These are phyloP conservation scores for Nakazawaea sp. DNA, from an alignment of 805 yeast genomes.

Conservation along the genomic window DNA sequence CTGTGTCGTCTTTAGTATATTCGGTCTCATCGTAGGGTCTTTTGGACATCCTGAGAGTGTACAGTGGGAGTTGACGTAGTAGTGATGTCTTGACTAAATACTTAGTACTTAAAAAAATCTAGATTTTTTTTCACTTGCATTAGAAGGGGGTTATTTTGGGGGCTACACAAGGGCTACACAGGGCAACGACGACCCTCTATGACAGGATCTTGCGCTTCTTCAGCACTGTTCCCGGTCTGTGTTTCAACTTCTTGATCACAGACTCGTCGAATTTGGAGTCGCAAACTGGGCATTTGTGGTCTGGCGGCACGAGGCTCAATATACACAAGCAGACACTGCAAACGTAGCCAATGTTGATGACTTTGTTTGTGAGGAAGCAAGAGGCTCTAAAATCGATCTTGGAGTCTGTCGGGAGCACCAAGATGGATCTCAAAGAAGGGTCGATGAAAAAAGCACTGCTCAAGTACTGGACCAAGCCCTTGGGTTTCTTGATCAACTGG, in stretches of 20 bases:
- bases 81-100: too few species aligned
- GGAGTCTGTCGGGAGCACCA: constrained; percentile 76
- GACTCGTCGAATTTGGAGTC: constrained; percentile 66
- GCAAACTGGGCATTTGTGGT: constrained; percentile 79
- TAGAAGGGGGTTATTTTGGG: too few species aligned
- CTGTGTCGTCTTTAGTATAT: neutral
- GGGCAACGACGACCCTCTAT: too few species aligned
- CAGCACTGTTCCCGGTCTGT: constrained; percentile 38
- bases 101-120: too few species aligned
- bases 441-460: constrained; percentile 80
- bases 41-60: neutral
- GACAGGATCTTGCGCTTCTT: constrained; percentile 3
- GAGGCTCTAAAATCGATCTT: constrained; percentile 92
- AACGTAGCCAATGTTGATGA: constrained; percentile 89
- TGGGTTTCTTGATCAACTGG: constrained; percentile 56
- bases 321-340: constrained; percentile 92
- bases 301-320: constrained; percentile 61
- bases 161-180: neutral
- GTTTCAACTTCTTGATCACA: constrained; percentile 49
- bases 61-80: too few species aligned
- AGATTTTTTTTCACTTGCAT: too few species aligned
- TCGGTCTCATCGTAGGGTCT: constrained; percentile 4
- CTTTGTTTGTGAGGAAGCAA: constrained; percentile 84
- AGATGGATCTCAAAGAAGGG: constrained; percentile 69
- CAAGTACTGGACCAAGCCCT: constrained; percentile 78